These are phyloP conservation scores for Camelina sativa DNA, from an alignment of 345 rosid species.

Conservation along the genomic window DNA sequence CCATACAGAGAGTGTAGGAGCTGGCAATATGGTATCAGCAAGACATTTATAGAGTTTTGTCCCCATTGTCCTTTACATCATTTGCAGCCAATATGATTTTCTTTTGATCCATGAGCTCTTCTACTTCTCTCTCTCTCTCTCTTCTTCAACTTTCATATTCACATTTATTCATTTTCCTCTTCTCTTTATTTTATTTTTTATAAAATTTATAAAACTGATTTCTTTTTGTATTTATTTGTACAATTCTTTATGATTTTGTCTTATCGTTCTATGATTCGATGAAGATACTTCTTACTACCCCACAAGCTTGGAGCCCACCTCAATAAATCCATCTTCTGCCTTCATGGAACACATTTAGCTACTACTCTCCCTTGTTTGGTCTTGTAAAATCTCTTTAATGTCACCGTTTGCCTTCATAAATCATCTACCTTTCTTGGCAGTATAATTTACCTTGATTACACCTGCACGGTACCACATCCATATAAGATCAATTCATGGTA, in stretches of 20 bases:
- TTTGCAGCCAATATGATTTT: slow-evolving; percentile 43
- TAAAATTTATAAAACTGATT: neutral
- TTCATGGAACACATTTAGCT: slow-evolving; percentile 34
- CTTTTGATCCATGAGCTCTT: slow-evolving; percentile 30
- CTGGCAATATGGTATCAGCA: slow-evolving; percentile 50
- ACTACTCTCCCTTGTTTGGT: slow-evolving; percentile 33
- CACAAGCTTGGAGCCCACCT: slow-evolving; percentile 34
- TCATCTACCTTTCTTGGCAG: slow-evolving; percentile 44
- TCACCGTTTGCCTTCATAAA: slow-evolving; percentile 38
- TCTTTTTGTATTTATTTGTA: slow-evolving; percentile 34
- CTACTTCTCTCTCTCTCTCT: slow-evolving; percentile 24
- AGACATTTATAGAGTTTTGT: slow-evolving; percentile 41
- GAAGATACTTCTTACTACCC: slow-evolving; percentile 36
- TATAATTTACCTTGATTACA: slow-evolving; percentile 14
- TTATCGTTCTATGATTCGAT: slow-evolving; percentile 43
- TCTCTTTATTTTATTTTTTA: too few relatives aligned
- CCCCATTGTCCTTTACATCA: slow-evolving; percentile 49
- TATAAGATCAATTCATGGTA: slow-evolving; percentile 6
- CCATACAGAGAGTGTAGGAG: slow-evolving; percentile 49
- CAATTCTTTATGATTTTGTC: slow-evolving; percentile 40
- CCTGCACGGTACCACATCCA: slow-evolving; percentile 19
- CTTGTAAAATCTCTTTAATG: slow-evolving; percentile 44
- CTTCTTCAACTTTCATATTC: slow-evolving; percentile 38
- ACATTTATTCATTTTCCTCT: slow-evolving; percentile 29
- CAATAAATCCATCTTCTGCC: slow-evolving; percentile 36